A percentile compares a stretch with the other conserved stretches of the same genome.
phyloP scores from a whole-genome alignment of 768 basidiomycete genomes.

The Filobasidium wieringae region DNA sequence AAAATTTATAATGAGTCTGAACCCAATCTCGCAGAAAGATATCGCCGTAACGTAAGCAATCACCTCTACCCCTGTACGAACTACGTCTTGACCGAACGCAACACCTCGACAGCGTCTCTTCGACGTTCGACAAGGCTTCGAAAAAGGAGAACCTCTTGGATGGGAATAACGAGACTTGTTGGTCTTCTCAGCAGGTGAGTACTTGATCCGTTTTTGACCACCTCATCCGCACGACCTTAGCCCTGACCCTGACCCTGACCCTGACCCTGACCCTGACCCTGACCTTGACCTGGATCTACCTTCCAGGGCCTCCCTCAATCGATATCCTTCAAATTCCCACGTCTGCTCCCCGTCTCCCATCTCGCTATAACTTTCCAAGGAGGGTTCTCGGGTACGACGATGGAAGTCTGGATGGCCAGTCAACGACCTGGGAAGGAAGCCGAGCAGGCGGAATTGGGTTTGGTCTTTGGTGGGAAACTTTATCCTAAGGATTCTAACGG shows the following conservation, averaged over 20 bases:
- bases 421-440: background rate
- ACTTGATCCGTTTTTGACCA: background rate
- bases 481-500: conserved; percentile 34
- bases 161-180: conserved; percentile 15
- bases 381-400: conserved; percentile 29
- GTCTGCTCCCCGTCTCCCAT: conserved; percentile 22
- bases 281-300: background rate
- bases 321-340: conserved; percentile 26
- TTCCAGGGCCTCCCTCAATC: conserved; percentile 22
- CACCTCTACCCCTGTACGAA: background rate
- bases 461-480: conserved; percentile 29
- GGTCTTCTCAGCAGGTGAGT: conserved; percentile 12
- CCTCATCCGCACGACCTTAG: background rate
- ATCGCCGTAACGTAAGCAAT: conserved; percentile 1
- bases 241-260: background rate
- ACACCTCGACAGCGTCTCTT: conserved; percentile 6
- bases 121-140: conserved; percentile 11
- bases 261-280: background rate
- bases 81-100: background rate
- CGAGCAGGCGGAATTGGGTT: conserved; percentile 19
- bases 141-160: conserved; percentile 17
- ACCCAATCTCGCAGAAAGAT: conserved; percentile 7
- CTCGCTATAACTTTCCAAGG: conserved; percentile 37
- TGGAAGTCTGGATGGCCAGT: conserved; percentile 25
- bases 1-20: too few species aligned